phyloP scores from a whole-genome alignment of 495 filamentous ascomycete genomes.

The Bryoglossum gracile region DNA sequence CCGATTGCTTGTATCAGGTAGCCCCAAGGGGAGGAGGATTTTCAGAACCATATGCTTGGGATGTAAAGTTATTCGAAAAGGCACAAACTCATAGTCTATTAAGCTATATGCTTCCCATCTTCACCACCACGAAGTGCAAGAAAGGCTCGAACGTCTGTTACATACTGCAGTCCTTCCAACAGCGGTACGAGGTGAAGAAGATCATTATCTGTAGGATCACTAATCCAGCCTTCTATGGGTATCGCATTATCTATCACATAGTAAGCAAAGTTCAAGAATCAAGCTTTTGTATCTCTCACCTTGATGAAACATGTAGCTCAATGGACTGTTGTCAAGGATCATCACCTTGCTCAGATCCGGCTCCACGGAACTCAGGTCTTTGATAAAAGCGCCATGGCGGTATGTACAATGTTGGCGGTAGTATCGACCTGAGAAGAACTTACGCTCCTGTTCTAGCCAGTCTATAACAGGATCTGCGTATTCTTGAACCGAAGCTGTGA shows the following conservation, averaged over 20 bases:
- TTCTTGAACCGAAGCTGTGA: constrained; percentile 96
- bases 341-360: constrained; percentile 94
- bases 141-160: constrained; percentile 86
- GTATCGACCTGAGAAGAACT: constrained; percentile 86
- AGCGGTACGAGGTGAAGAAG: constrained; percentile 88
- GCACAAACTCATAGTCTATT: too few species aligned
- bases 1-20: too few species aligned
- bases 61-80: too few species aligned
- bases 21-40: too few species aligned
- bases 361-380: constrained; percentile 92
- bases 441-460: constrained; percentile 94
- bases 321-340: constrained; percentile 96
- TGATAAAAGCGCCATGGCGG: constrained; percentile 93
- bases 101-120: constrained; percentile 39
- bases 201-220: constrained; percentile 83
- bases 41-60: too few species aligned
- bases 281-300: constrained; percentile 44
- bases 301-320: constrained; percentile 98
- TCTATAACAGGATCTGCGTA: constrained; percentile 99
- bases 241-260: constrained; percentile 73
- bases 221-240: constrained; percentile 90
- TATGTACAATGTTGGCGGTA: constrained; percentile 96
- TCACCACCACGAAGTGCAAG: constrained; percentile 84
- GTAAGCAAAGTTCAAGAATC: background rate
- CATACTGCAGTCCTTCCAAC: constrained; percentile 90